These are phyloP conservation scores for Cocos nucifera DNA, from an alignment of 176 grass and related monocot genomes.

Conservation along the genomic window DNA sequence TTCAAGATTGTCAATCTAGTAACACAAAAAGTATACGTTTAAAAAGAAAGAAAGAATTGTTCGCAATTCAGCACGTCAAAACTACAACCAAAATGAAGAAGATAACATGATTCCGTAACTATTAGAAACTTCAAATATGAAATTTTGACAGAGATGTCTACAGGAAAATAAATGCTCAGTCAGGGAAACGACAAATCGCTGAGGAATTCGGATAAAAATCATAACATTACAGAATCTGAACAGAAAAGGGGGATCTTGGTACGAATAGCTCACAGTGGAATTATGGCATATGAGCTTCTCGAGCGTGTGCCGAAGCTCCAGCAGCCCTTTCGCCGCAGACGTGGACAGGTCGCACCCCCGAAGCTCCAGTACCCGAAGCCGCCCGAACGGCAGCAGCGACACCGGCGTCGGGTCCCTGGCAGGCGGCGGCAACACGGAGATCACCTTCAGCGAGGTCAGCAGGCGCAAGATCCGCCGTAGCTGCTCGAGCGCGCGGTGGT, in stretches of 20 bases:
- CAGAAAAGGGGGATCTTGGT: too few relatives aligned
- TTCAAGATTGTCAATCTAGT: too few relatives aligned
- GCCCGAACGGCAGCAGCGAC: conserved; percentile 64
- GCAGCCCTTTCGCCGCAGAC: conserved; percentile 55
- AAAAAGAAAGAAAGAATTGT: too few relatives aligned
- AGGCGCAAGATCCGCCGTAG: conserved; percentile 75
- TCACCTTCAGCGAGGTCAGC: conserved; percentile 75
- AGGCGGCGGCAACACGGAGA: conserved; percentile 30
- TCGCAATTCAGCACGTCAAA: too few relatives aligned
- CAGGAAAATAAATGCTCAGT: too few relatives aligned
- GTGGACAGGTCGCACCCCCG: conserved; percentile 73
- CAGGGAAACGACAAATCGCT: neutral
- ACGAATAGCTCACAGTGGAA: conserved; percentile 52
- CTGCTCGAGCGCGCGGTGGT: conserved; percentile 93
- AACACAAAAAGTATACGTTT: too few relatives aligned
- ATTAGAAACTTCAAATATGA: too few relatives aligned
- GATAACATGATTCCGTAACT: too few relatives aligned
- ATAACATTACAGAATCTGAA: too few relatives aligned
- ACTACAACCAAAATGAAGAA: too few relatives aligned
- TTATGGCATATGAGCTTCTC: conserved; percentile 74
- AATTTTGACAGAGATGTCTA: too few relatives aligned
- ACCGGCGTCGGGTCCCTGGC: conserved; percentile 62
- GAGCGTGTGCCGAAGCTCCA: conserved; percentile 77
- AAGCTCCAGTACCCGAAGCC: conserved; percentile 64
- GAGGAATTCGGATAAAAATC: too few relatives aligned